Evolutionary conservation across 257 asterid genomes (phyloP), one percentile per base, ranked within the genome.

Genomic region (Parsonsia alboflavescens): DNA sequence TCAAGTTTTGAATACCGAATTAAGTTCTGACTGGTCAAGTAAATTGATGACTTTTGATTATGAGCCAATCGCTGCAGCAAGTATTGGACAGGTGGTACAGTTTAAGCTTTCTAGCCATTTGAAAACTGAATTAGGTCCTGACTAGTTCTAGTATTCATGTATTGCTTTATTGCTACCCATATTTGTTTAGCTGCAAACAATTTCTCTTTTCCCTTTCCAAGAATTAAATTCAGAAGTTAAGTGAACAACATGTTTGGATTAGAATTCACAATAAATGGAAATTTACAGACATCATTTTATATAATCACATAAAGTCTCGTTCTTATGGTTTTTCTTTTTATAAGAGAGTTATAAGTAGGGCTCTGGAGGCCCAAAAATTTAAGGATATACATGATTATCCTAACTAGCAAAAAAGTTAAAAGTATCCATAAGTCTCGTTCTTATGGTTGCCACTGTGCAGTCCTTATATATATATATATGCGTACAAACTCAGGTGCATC

Each of bases 51-150:
- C 89, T 82, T 94, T 92, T 75, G 96, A 92, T 84, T 89, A 92
- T 77, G 95, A 92, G 77, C 98, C 98, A 73, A 72, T 94, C 68
- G 98, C 97, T 75, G 90, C 98, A 17, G 97, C 98, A 76, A 94
- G 98, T 88, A 92, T 94, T 52, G 98, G 98, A 76, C 96, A 91
- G 98, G 97, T 93, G 73, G 72, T 78, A 69, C 77, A 64, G 67
- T 73, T 80, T 52, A 17, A 52, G 17, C 1, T 49, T 49, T 49
- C 15, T 49, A 16, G 53, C 39, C 39, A 33, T 33, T 33, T 33
- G 39, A 33, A 1, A 33, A 33, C 39, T 33, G 39, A 33, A 33
- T 33, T 33, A 33, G 39, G 39, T 33, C 39, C 39, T 33, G 39
- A 33, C 39, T 33, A 33, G 13, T 17, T 17, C 13, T 41, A 36